Conservation (phyloP, 202 grass and related monocot genomes). For the Zizania palustris region DNA sequence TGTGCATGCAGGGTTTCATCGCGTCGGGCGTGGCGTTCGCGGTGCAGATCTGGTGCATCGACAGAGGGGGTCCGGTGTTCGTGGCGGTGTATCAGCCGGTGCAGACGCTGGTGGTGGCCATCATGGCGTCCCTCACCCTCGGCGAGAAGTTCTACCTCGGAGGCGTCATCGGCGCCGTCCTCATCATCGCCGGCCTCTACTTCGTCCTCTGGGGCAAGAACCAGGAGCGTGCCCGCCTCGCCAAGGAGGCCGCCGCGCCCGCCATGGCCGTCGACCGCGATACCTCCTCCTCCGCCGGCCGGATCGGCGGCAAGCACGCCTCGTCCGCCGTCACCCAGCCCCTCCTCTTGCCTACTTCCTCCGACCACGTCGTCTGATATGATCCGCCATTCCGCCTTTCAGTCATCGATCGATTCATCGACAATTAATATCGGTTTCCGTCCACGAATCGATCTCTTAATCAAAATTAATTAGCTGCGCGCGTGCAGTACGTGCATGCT, state of each 20-base stretch:
- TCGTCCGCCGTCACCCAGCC: constrained; percentile 66
- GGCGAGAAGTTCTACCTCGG: constrained; percentile 99
- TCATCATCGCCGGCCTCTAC: constrained; percentile 89
- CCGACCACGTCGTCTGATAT: constrained; percentile 46
- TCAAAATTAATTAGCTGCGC: neutral
- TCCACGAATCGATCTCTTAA: neutral
- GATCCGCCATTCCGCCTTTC: too few species aligned
- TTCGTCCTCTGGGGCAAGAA: constrained; percentile 97
- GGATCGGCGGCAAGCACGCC: constrained; percentile 11
- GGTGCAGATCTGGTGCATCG: constrained; percentile 99
- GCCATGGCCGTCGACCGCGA: neutral
- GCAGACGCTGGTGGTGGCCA: constrained; percentile 91
- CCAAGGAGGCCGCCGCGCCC: constrained; percentile 37
- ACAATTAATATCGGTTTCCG: too few species aligned
- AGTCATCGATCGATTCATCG: neutral
- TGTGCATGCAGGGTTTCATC: constrained; percentile 98
- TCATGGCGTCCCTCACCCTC: constrained; percentile 87
- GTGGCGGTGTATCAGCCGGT: constrained; percentile 98
- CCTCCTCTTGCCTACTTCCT: constrained; percentile 71
- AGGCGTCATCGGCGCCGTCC: constrained; percentile 80
- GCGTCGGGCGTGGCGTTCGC: constrained; percentile 96
- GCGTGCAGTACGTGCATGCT: too few species aligned
- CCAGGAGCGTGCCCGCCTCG: constrained; percentile 61
- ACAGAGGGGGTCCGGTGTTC: constrained; percentile 91
- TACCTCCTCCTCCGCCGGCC: neutral